phyloP scores from a whole-genome alignment of 108 stramenopile species.

The Skeletonema tropicum region DNA sequence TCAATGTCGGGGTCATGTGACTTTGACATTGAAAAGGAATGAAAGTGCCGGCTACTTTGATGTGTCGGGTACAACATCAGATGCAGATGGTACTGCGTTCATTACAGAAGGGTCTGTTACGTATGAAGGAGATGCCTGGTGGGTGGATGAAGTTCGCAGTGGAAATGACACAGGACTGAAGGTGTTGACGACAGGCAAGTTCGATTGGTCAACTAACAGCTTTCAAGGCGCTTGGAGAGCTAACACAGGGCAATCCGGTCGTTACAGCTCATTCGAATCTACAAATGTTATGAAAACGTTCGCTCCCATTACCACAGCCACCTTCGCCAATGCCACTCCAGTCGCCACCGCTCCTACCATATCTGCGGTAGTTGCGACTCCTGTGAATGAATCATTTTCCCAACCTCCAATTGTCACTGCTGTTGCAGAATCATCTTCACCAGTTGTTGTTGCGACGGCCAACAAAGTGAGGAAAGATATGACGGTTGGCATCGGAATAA shows the following conservation, averaged over 20 bases:
- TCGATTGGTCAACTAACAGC: conserved; percentile 25
- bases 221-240: conserved; percentile 32
- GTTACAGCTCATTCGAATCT: conserved; percentile 12
- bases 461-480: neutral
- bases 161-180: conserved; percentile 28
- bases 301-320: too few relatives aligned
- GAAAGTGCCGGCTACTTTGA: conserved; percentile 13
- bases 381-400: neutral
- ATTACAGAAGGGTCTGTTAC: conserved; percentile 24
- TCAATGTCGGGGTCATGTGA: neutral
- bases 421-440: conserved; percentile 2
- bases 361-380: neutral
- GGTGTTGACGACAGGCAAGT: conserved; percentile 18
- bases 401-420: neutral
- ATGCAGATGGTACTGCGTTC: conserved; percentile 21
- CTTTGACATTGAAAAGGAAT: conserved; percentile 9
- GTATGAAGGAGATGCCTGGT: conserved; percentile 29
- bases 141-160: conserved; percentile 28
- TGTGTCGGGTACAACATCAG: conserved; percentile 20
- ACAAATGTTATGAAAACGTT: conserved; percentile 16
- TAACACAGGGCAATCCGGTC: conserved; percentile 18
- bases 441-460: too few relatives aligned
- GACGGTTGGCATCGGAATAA: neutral
- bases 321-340: too few relatives aligned
- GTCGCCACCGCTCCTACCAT: too few relatives aligned